Conservation (phyloP, 352 stramenopile species). For the Bremia lactucae region DNA sequence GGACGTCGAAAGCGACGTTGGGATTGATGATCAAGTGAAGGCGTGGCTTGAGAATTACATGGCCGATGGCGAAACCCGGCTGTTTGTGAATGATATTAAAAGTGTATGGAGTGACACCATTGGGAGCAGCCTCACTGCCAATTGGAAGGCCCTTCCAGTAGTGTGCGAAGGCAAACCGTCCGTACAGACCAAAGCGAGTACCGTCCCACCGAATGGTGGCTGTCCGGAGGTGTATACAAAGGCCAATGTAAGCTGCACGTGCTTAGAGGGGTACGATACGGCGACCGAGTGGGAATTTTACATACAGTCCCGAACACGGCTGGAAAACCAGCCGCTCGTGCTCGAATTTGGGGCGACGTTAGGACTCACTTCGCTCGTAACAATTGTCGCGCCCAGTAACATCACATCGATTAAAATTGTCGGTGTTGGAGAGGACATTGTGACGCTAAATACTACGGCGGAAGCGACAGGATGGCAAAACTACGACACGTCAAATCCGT, state of each 20-base stretch:
- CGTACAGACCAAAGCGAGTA: constrained; percentile 33
- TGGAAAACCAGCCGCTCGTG: constrained; percentile 23
- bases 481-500: constrained; percentile 23
- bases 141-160: constrained; percentile 39
- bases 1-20: too few species aligned
- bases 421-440: constrained; percentile 13
- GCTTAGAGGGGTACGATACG: constrained; percentile 31
- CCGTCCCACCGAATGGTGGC: constrained; percentile 31
- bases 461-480: constrained; percentile 32
- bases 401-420: constrained; percentile 25
- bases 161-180: constrained; percentile 39
- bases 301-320: constrained; percentile 13
- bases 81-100: constrained; percentile 54
- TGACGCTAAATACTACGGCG: constrained; percentile 30
- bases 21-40: constrained; percentile 33
- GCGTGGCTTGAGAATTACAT: constrained; percentile 46
- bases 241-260: constrained; percentile 44
- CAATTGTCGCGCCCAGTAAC: constrained; percentile 29
- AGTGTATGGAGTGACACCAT: constrained; percentile 38
- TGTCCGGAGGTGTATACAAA: constrained; percentile 36
- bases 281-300: constrained; percentile 35
- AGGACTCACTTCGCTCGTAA: constrained; percentile 34
- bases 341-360: constrained; percentile 26
- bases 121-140: constrained; percentile 34
- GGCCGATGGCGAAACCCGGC: constrained; percentile 37